These are phyloP conservation scores for Geosmithia putterillii DNA, from an alignment of 2,329 filamentous ascomycete species.

Conservation along the genomic window DNA sequence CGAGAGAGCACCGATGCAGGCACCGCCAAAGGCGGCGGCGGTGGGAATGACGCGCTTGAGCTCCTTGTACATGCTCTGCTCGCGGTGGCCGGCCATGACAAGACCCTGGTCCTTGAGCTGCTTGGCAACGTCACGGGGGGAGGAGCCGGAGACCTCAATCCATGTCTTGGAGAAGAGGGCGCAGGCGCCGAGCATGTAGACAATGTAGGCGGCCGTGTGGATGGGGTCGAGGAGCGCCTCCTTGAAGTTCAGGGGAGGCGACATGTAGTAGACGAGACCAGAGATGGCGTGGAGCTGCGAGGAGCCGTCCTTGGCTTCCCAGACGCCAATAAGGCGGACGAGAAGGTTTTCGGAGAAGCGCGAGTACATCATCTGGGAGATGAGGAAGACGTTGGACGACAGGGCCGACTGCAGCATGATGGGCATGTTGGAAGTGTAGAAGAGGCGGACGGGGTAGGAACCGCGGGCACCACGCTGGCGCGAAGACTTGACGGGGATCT, in stretches of 20 bases:
- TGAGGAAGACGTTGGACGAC: slow-evolving; percentile 97
- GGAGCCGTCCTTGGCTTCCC: slow-evolving; percentile 94
- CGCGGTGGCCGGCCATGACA: slow-evolving; percentile 98
- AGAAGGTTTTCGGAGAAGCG: slow-evolving; percentile 98
- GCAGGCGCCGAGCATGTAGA: slow-evolving; percentile 96
- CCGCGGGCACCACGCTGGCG: slow-evolving; percentile 98
- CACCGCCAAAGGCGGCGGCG: slow-evolving; percentile 94
- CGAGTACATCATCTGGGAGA: slow-evolving; percentile 98
- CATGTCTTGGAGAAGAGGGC: slow-evolving; percentile 99
- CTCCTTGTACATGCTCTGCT: slow-evolving; percentile 99
- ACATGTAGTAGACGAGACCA: slow-evolving; percentile 99
- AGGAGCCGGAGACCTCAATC: slow-evolving; percentile 98
- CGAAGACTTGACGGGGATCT: slow-evolving; percentile 98
- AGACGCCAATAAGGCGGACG: slow-evolving; percentile 92
- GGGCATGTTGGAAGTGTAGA: slow-evolving; percentile 99
- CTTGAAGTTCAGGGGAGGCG: slow-evolving; percentile 91
- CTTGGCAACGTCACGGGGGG: slow-evolving; percentile 96
- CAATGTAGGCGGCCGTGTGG: slow-evolving; percentile 89
- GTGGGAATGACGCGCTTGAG: slow-evolving; percentile 98
- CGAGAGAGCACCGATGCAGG: slow-evolving; percentile 95
- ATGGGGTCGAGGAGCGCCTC: slow-evolving; percentile 94
- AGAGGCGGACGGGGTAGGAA: slow-evolving; percentile 95
- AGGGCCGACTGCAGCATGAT: slow-evolving; percentile 99
- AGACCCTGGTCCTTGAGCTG: slow-evolving; percentile 99
- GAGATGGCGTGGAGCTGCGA: slow-evolving; percentile 89